Conservation (phyloP, 805 yeast genomes). For the Danielia reshetovae region DNA sequence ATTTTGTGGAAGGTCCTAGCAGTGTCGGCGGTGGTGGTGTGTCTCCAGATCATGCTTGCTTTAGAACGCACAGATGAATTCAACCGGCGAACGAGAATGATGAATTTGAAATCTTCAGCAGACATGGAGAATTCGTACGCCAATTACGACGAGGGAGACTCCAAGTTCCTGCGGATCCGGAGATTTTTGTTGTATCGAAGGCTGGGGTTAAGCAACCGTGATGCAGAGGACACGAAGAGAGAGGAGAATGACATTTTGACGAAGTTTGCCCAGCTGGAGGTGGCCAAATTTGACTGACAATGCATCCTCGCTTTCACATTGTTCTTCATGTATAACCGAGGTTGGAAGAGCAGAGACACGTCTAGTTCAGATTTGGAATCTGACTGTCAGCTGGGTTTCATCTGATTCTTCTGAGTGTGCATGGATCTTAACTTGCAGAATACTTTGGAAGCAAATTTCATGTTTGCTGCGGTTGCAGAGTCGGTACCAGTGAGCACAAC, state of each 20-base stretch:
- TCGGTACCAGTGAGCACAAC: too few species aligned
- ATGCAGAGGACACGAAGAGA: constrained; percentile 13
- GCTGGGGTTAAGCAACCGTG: constrained; percentile 18
- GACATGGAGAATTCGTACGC: constrained; percentile 25
- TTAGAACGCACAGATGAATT: constrained; percentile 35
- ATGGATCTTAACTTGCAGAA: too few species aligned
- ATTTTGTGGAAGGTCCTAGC: constrained; percentile 40
- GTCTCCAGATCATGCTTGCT: constrained; percentile 39
- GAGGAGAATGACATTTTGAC: constrained; percentile 30
- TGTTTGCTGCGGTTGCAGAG: too few species aligned
- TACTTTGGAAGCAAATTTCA: too few species aligned
- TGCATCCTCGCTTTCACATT: too few species aligned
- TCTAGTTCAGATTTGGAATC: neutral
- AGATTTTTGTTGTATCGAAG: constrained; percentile 33
- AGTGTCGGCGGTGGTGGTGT: constrained; percentile 31
- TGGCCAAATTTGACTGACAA: constrained; percentile 16
- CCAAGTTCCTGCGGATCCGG: constrained; percentile 29
- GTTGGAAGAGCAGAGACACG: neutral
- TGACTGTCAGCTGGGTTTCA: neutral
- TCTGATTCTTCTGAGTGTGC: too few species aligned
- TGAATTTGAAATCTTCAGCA: constrained; percentile 26
- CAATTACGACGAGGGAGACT: constrained; percentile 25
- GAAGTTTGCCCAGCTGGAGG: constrained; percentile 27
- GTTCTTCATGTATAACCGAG: neutral
- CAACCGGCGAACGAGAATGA: constrained; percentile 16